Base-by-base conservation (phyloP, 164 flowering plant species). In the Stephania yunnanensis region DNA sequence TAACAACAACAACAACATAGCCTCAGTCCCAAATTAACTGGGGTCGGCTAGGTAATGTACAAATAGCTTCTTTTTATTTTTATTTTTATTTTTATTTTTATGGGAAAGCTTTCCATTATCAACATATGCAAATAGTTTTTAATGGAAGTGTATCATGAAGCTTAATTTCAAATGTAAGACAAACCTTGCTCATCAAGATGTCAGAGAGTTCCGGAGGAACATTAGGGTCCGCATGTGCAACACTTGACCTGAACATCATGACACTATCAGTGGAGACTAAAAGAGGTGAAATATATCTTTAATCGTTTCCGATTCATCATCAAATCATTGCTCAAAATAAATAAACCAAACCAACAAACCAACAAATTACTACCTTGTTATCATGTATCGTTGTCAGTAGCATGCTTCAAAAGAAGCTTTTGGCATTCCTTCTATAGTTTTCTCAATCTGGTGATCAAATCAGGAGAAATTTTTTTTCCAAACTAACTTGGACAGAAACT, bases 141-240 rank as follows among this genome's bases (percentile, higher is more conserved):
- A 19, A 61, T 20, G 66, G 19, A 61, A 61, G 20, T 61, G 6
- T 61, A 61, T 61, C n/a, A 61, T 20, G 66, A 61, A 61, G 20
- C 9, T 19, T 7, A 61, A n/a, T 19, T n/a, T 46, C 7, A 1
- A 30, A 50, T 29, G 46, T 20, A 4, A 20, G 25, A 75, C 73
- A 50, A 53, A 81, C 83, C 83, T 81, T 81, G 80, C 71, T 71
- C 12, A 29, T 8, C 65, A 81, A 52, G 30, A 81, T 75, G 78
- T 81, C 79, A 3, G 77, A 81, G 46, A 78, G 78, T 69, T 78
- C 81, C 0, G 69, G 42, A 48, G 63, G 77, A 69, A 63, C 71
- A 46, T 75, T 81, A 7, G 45, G 48, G 66, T 75, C 83, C 25
- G 17, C 13, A 9, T 70, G 55, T 69, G 46, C 75, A 31, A 70